A percentile compares a stretch with the other conserved stretches of the same genome.
phyloP scores from a whole-genome alignment of 2,329 filamentous ascomycete genomes.

The Exophiala phaeomuriformis region DNA sequence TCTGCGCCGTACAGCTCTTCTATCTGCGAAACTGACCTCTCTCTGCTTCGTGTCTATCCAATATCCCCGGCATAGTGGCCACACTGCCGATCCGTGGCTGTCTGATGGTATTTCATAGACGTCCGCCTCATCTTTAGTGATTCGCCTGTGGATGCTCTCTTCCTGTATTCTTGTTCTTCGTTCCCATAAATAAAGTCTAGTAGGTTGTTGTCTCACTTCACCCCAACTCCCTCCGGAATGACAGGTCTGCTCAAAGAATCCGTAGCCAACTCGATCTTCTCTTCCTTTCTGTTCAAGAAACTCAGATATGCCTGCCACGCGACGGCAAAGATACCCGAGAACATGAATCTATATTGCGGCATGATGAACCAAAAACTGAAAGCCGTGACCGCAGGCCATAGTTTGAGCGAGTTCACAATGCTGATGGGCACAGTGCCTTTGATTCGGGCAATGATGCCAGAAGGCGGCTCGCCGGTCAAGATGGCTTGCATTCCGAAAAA shows the following conservation, averaged over 20 bases:
- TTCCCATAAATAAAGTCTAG: not conserved
- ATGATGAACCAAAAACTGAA: constrained; percentile 80
- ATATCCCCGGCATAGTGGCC: too few relatives aligned
- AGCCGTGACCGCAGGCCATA: constrained; percentile 83
- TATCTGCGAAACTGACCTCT: too few relatives aligned
- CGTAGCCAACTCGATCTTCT: constrained; percentile 22
- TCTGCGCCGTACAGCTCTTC: too few relatives aligned
- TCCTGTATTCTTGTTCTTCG: too few relatives aligned
- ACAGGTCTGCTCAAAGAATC: constrained; percentile 15
- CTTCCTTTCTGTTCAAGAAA: constrained; percentile 33
- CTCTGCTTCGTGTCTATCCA: too few relatives aligned
- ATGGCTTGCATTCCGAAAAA: constrained; percentile 77
- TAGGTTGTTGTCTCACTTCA: constrained; percentile 4
- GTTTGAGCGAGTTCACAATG: constrained; percentile 69
- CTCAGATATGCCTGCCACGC: constrained; percentile 91
- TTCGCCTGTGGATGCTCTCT: too few relatives aligned
- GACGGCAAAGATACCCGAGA: constrained; percentile 70
- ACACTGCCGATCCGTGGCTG: too few relatives aligned
- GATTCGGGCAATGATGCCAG: constrained; percentile 63
- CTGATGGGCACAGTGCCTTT: constrained; percentile 68
- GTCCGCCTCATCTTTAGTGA: too few relatives aligned
- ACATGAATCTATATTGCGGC: constrained; percentile 70
- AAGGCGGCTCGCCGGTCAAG: constrained; percentile 58
- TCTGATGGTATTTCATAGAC: too few relatives aligned
- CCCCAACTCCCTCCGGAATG: constrained; percentile 6